Base-by-base conservation (phyloP, 78 protist genomes). In the Salpingoeca rosetta region DNA sequence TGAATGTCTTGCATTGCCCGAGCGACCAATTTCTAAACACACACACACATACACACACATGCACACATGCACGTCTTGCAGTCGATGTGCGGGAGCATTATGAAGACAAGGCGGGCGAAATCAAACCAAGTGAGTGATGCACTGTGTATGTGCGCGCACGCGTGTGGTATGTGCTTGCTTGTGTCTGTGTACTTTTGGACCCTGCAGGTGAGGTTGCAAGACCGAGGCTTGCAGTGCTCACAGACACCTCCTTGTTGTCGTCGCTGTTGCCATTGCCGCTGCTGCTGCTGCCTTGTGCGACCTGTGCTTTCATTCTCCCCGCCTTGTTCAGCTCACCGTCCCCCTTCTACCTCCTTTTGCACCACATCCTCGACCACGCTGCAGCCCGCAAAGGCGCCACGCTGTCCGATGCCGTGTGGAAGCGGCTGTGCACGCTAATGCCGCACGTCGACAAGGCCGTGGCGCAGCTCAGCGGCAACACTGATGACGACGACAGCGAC, bases 401-500 rank as follows among this genome's bases (percentile, higher is more conserved):
- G 17, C 7, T 51, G 31, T 51, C 7, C 65, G 65, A 51, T 51
- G 31, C 31, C 7, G 65, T 7, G 17, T 51, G 65, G 65, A 51
- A 17, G 65, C 65, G n/a, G n/a, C n/a, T n/a, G 31, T 51, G 7
- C 31, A 17, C 65, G 65, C 31, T 7, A 51, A 51, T 17, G 65
- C 31, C 65, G 17, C 65, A 7, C 31, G 65, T 51, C 31, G 65
- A 22, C 31, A 7, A 51, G 65, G 65, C 65, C 65, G 65, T n/a
- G n/a, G n/a, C n/a, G n/a, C n/a, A n/a, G n/a, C n/a, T n/a, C 65
- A 22, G 65, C 65, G 0, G 87, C 88, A 43, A 88, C 91, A 26
- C 37, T 37, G n/a, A 78, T 88, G 28, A 85, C 89, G 24, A 85
- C 88, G 91, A 37, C 57, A 65, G 44, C 85, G 82, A 88, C 91